phyloP scores from a whole-genome alignment of 352 stramenopile species.

The Globisporangium orthogonon region DNA sequence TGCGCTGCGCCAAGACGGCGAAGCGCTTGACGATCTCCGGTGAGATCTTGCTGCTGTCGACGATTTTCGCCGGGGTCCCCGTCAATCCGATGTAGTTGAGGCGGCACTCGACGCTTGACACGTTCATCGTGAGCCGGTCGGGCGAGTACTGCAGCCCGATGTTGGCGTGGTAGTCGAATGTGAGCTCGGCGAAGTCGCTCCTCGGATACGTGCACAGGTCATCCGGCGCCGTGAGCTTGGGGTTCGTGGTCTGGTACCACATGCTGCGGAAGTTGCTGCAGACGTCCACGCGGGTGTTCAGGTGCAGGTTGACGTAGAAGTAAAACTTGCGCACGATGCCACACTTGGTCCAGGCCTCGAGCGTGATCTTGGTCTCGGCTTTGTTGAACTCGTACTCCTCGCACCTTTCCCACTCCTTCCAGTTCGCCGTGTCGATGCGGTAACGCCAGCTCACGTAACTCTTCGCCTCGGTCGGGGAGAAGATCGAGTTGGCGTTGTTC shows the following conservation, averaged over 20 bases:
- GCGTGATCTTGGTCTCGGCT: conserved; percentile 28
- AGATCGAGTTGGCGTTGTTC: conserved; percentile 13
- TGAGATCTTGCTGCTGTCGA: conserved; percentile 15
- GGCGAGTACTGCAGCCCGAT: conserved; percentile 30
- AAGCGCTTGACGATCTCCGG: conserved; percentile 47
- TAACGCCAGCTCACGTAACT: conserved; percentile 60
- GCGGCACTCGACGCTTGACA: conserved; percentile 36
- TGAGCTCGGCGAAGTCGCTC: conserved; percentile 57
- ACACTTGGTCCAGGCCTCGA: conserved; percentile 62
- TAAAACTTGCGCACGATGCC: conserved; percentile 33
- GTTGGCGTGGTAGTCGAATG: conserved; percentile 56
- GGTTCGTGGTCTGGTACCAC: conserved; percentile 53
- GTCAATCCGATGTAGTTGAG: conserved; percentile 19
- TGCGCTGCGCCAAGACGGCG: conserved; percentile 33
- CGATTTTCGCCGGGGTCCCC: neutral
- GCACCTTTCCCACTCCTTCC: neutral
- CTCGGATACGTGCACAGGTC: conserved; percentile 39
- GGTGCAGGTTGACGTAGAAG: conserved; percentile 49
- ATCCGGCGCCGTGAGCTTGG: conserved; percentile 18
- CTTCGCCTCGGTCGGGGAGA: conserved; percentile 9
- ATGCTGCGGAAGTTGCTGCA: conserved; percentile 51
- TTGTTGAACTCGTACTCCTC: neutral
- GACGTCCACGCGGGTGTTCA: conserved; percentile 35
- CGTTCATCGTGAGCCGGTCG: conserved; percentile 26
- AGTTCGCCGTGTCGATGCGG: conserved; percentile 16